Evolutionary conservation across 495 filamentous ascomycete species (phyloP).

Genomic region (Talaromyces trachyspermus): DNA sequence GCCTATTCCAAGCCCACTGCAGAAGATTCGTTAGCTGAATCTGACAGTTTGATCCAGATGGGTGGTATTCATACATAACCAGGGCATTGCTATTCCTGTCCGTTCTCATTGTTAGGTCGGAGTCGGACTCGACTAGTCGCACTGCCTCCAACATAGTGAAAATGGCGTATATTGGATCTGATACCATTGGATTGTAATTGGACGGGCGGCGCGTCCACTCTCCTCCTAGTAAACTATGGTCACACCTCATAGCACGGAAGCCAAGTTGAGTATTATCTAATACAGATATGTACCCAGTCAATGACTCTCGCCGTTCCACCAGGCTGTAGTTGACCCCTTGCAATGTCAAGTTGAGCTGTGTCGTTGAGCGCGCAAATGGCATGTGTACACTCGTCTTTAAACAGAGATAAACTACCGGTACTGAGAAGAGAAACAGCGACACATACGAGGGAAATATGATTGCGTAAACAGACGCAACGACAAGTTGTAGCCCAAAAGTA

Average conservation of each 20-base stretch:
- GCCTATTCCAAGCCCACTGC: slow-evolving; percentile 82
- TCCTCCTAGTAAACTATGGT: slow-evolving; percentile 91
- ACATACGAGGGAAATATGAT: slow-evolving; percentile 60
- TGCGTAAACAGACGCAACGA: slow-evolving; percentile 55
- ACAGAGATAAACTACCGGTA: slow-evolving; percentile 67
- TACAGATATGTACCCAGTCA: slow-evolving; percentile 89
- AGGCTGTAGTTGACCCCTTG: slow-evolving; percentile 44
- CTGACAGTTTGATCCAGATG: background rate
- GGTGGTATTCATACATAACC: slow-evolving; percentile 60
- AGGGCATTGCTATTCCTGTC: slow-evolving; percentile 71
- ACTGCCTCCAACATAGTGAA: slow-evolving; percentile 92
- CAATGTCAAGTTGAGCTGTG: slow-evolving; percentile 57
- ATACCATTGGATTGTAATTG: slow-evolving; percentile 42
- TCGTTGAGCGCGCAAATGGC: slow-evolving; percentile 39
- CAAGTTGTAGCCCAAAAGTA: slow-evolving; percentile 61
- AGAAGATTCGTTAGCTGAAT: slow-evolving; percentile 12
- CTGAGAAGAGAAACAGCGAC: slow-evolving; percentile 40
- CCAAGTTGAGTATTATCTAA: slow-evolving; percentile 61
- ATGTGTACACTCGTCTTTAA: slow-evolving; percentile 66
- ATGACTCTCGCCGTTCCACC: slow-evolving; percentile 71
- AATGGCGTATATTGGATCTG: slow-evolving; percentile 86
- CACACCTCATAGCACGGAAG: slow-evolving; percentile 82
- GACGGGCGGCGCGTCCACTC: slow-evolving; percentile 55
- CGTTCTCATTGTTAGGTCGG: slow-evolving; percentile 30
- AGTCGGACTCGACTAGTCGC: slow-evolving; percentile 58